Conservation (phyloP, 108 stramenopile genomes). For the Pelagomonas calceolata region DNA sequence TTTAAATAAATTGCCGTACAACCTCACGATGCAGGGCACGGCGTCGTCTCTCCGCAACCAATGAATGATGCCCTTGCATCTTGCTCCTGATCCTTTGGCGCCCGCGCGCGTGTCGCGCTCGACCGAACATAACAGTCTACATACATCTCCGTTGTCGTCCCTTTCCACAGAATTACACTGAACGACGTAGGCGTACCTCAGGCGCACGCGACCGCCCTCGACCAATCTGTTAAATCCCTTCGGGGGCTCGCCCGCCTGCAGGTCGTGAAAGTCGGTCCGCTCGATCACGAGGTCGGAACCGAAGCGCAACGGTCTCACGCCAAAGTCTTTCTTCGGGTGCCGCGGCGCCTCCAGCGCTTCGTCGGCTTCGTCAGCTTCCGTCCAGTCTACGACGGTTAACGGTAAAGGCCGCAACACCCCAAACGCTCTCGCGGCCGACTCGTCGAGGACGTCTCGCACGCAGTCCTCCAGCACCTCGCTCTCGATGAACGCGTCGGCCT, state of each 20-base stretch:
- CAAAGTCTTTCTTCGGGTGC: slow-evolving; percentile 64
- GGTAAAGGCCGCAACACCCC: slow-evolving; percentile 67
- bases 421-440: slow-evolving; percentile 57
- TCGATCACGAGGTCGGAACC: slow-evolving; percentile 67
- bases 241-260: slow-evolving; percentile 64
- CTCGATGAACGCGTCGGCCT: slow-evolving; percentile 76
- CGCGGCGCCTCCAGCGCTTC: slow-evolving; percentile 59
- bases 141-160: slow-evolving; percentile 54
- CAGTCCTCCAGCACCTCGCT: slow-evolving; percentile 68
- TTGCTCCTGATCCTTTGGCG: slow-evolving; percentile 6
- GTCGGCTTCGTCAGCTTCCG: slow-evolving; percentile 2
- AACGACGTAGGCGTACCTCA: slow-evolving; percentile 77
- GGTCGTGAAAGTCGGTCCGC: slow-evolving; percentile 70
- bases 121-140: slow-evolving; percentile 41
- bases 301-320: slow-evolving; percentile 63
- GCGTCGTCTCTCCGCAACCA: slow-evolving; percentile 68
- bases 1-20: slow-evolving; percentile 76
- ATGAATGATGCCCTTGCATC: slow-evolving; percentile 75
- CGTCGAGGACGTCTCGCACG: slow-evolving; percentile 66
- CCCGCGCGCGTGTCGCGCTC: slow-evolving; percentile 70
- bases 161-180: slow-evolving; percentile 65
- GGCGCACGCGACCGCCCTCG: slow-evolving; percentile 55
- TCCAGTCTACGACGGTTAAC: slow-evolving; percentile 68
- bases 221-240: slow-evolving; percentile 76
- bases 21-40: slow-evolving; percentile 50